phyloP scores from a whole-genome alignment of 495 filamentous ascomycete species.

The Lasiosphaeria miniovina region DNA sequence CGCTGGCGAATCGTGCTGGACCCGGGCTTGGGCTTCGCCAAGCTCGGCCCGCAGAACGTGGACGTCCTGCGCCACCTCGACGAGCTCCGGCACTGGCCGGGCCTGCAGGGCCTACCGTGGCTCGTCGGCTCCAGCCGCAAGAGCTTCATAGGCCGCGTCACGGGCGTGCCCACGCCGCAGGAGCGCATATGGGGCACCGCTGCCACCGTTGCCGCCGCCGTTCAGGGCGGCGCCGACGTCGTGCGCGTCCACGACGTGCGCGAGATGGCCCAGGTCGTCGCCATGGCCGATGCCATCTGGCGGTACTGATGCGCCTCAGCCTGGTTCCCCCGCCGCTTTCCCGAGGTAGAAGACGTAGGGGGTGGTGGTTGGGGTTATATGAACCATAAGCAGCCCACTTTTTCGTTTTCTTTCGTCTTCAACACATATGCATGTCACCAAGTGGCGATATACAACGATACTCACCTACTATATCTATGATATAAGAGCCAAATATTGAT shows the following conservation, averaged over 20 bases:
- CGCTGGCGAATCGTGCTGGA: conserved; percentile 95
- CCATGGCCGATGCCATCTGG: conserved; percentile 90
- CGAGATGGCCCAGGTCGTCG: conserved; percentile 84
- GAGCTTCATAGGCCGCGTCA: conserved; percentile 79
- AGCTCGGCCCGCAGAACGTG: conserved; percentile 75
- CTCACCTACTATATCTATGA: too few species aligned
- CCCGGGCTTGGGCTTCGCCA: conserved; percentile 92
- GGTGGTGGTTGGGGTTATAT: too few species aligned
- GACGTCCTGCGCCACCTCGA: conserved; percentile 67
- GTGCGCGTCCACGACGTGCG: conserved; percentile 90
- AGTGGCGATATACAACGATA: too few species aligned
- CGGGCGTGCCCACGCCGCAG: conserved; percentile 58
- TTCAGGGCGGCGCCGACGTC: conserved; percentile 91
- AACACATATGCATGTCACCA: too few species aligned
- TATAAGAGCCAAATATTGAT: too few species aligned
- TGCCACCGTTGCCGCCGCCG: conserved; percentile 79
- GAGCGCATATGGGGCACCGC: conserved; percentile 83
- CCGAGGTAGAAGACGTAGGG: too few species aligned
- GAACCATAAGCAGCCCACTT: too few species aligned
- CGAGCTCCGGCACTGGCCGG: conserved; percentile 58
- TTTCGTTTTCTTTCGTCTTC: too few species aligned
- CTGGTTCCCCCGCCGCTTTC: too few species aligned
- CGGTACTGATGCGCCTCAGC: conserved; percentile 37
- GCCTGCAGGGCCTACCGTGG: conserved; percentile 77
- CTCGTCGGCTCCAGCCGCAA: conserved; percentile 87